Base-by-base conservation (phyloP, 2,329 filamentous ascomycete species). In the Aspergillus versicolor region DNA sequence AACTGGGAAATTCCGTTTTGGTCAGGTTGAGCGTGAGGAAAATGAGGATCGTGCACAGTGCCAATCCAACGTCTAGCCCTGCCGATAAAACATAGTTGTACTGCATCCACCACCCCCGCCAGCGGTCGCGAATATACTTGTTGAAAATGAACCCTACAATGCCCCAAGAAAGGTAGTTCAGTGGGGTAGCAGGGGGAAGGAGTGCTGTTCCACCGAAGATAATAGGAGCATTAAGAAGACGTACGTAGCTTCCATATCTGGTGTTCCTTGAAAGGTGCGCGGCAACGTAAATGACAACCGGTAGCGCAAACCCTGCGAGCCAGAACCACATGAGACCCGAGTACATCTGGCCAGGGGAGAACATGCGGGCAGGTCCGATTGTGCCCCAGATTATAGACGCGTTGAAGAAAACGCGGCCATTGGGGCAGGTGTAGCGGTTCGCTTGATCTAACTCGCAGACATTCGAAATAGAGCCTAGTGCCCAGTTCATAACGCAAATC, bases 41-140 rank as follows among this genome's bases (percentile, higher is more conserved):
- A 56, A 91, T 87, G 56, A 91, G 70, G 37, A 91, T 81, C 0
- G 87, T 87, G 34, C 81, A 83, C 19, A 90, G 70, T 12, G 87
- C 84, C 5, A 90, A 79, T 5, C 88, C 88, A 48, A 83, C 83
- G 70, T 91, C 88, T 38, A 91, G 76, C 1, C 85, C 88, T 0
- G 88, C 88, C 19, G 87, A 89, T 0, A 87, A 84, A 67, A 90
- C 81, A 70, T 91, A 91, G 76, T 91, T 91, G 76, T 90, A 91
- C 71, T 87, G 85, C 71, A 88, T 77, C 88, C 88, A 91, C 88
- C 88, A 91, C 34, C 86, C 88, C 4, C 81, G 83, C 73, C 82
- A 88, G 60, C 83, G 81, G 57, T 85, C 80, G 68, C 84, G 83
- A 68, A 91, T 82, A 64, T 80, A 84, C 65, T 82, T 87, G 73